Conservation (phyloP, 2,329 filamentous ascomycete genomes). For the Chrysosphaeria jannelii region DNA sequence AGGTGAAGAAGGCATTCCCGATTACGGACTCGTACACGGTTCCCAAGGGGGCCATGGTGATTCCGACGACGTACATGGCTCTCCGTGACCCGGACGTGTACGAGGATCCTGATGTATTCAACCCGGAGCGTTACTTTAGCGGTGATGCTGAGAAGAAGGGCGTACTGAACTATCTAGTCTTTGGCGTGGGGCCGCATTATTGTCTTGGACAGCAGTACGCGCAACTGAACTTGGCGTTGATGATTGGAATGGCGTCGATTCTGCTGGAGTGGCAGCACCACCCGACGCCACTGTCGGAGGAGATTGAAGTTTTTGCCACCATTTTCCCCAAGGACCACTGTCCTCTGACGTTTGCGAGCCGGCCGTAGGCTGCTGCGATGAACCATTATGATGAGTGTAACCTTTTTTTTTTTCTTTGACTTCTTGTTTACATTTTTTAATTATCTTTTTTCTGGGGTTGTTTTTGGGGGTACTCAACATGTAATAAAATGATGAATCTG, state of each 20-base stretch:
- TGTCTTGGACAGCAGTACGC: conserved; percentile 87
- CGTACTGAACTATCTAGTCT: conserved; percentile 87
- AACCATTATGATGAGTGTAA: too few species aligned
- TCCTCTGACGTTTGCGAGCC: too few species aligned
- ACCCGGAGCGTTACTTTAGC: conserved; percentile 73
- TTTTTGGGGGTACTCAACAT: too few species aligned
- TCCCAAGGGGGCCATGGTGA: conserved; percentile 82
- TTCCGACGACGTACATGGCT: conserved; percentile 70
- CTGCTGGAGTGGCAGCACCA: conserved; percentile 75
- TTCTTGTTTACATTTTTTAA: too few species aligned
- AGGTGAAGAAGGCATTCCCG: conserved; percentile 85
- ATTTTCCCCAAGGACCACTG: conserved; percentile 97
- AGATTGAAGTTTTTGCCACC: conserved; percentile 94
- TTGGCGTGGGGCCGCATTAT: conserved; percentile 87
- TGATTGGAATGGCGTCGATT: conserved; percentile 73
- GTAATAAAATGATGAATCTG: too few species aligned
- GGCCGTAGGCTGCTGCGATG: too few species aligned
- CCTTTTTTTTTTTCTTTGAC: too few species aligned
- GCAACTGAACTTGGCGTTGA: conserved; percentile 58
- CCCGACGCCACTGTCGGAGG: conserved; percentile 54
- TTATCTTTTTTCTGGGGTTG: too few species aligned
- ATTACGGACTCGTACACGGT: conserved; percentile 72
- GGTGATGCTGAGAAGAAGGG: conserved; percentile 67
- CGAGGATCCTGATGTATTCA: conserved; percentile 60
- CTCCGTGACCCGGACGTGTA: conserved; percentile 86